phyloP scores from a whole-genome alignment of 2,329 filamentous ascomycete species.

The Emergomyces pasteurianus region DNA sequence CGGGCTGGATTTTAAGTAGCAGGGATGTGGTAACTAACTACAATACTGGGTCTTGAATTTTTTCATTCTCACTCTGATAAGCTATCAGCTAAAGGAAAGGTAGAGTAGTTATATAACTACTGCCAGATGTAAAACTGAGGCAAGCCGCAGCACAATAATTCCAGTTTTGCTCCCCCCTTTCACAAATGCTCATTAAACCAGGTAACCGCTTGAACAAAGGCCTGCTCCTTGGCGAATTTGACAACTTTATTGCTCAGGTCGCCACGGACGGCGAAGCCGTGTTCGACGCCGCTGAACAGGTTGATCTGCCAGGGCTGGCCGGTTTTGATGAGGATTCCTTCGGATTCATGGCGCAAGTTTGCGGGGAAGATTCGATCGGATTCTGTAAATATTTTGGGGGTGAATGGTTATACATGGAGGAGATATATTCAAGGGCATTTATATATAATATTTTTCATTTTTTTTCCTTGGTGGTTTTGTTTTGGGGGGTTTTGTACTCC shows the following conservation, averaged over 20 bases:
- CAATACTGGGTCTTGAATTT: no score
- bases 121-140: no score
- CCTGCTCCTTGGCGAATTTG: conserved; percentile 61
- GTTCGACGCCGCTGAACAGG: conserved; percentile 54
- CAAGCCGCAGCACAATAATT: no score
- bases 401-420: neutral
- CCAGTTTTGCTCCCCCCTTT: neutral
- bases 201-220: conserved; percentile 59
- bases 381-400: conserved; percentile 23
- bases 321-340: conserved; percentile 42
- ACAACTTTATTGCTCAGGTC: conserved; percentile 44
- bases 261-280: conserved; percentile 60
- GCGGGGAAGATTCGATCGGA: conserved; percentile 46
- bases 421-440: no score
- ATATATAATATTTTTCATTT: no score
- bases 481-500: neutral
- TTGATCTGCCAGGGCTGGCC: conserved; percentile 59
- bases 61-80: no score
- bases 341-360: conserved; percentile 47
- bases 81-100: no score
- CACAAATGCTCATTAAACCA: conserved; percentile 41
- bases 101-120: no score
- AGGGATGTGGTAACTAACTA: no score
- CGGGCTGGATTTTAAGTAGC: no score
- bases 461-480: no score